Evolutionary conservation across 225 moss, liverwort and hornwort genomes (phyloP).

Genomic region (Polytrichum commune): DNA sequence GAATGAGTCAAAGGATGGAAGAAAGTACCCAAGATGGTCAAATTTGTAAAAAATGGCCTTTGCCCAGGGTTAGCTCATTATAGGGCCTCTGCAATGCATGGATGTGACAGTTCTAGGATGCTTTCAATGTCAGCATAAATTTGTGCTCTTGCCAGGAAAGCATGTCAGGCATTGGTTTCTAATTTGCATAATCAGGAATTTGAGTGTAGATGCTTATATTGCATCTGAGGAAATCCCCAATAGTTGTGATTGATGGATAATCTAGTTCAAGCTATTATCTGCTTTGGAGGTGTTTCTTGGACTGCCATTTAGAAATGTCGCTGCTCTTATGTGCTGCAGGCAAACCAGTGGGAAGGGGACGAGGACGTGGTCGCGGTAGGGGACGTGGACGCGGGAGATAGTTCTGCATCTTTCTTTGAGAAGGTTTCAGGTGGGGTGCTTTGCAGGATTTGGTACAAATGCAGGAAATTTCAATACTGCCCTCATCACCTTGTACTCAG

Average conservation of each 20-base stretch:
- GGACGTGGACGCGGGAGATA: conserved; percentile 67
- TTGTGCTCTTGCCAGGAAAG: too few species aligned
- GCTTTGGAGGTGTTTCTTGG: background rate
- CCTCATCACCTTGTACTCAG: conserved; percentile 3
- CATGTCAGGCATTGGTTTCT: too few species aligned
- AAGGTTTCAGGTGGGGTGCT: conserved; percentile 27
- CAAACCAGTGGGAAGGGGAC: conserved; percentile 58
- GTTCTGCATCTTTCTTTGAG: conserved; percentile 19
- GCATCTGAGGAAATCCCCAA: background rate
- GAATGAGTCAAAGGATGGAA: too few species aligned
- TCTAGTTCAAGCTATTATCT: background rate
- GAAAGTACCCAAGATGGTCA: too few species aligned
- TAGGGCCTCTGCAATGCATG: too few species aligned
- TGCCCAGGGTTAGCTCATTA: too few species aligned
- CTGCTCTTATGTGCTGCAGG: conserved; percentile 21
- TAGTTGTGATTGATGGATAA: background rate
- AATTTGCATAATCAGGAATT: background rate
- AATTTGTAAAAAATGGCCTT: too few species aligned
- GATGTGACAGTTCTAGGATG: too few species aligned
- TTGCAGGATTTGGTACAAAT: background rate
- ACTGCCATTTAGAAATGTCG: background rate
- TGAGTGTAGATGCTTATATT: background rate
- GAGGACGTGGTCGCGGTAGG: conserved; percentile 65
- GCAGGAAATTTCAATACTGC: background rate
- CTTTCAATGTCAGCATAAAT: too few species aligned